Evolutionary conservation across 2,329 filamentous ascomycete species (phyloP).

Genomic region (Fusarium euwallaceae): DNA sequence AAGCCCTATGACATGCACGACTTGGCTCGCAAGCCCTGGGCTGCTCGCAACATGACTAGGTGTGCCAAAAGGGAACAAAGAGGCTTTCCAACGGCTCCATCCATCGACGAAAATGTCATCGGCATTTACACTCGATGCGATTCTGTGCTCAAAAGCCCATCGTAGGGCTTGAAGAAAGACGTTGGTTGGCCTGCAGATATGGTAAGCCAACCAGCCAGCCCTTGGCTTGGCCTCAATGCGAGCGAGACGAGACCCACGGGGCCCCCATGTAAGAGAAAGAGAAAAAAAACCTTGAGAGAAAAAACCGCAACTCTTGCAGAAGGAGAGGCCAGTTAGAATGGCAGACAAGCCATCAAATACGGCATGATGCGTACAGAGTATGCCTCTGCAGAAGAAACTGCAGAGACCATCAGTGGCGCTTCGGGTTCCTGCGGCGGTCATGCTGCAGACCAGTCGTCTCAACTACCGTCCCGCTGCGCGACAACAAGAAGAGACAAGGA

Average conservation of each 20-base stretch:
- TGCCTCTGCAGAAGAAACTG: not conserved
- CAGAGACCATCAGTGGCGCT: conserved; percentile 24
- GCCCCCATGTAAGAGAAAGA: not conserved
- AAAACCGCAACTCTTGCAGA: conserved; percentile 11
- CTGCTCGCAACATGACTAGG: not conserved
- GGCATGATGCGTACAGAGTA: not conserved
- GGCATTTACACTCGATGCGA: not conserved
- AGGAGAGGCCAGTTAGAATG: conserved; percentile 16
- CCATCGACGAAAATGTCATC: not conserved
- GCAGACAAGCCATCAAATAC: conserved; percentile 18
- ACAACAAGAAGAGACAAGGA: conserved; percentile 33
- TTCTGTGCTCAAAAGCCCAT: not conserved
- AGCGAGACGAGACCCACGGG: conserved; percentile 6
- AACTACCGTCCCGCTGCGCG: conserved; percentile 3
- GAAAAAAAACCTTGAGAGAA: not conserved
- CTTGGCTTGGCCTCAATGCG: not conserved
- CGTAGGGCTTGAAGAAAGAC: not conserved
- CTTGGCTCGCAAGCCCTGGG: not conserved
- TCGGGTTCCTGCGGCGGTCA: conserved; percentile 40
- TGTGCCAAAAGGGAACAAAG: not conserved
- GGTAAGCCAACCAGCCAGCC: not conserved
- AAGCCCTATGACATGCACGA: not conserved
- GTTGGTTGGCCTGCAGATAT: not conserved
- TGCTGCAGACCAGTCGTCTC: conserved; percentile 8
- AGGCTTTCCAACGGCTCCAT: not conserved